A percentile compares a stretch with the other conserved stretches of the same genome.
phyloP scores from a whole-genome alignment of 73 alveolate species.

The Uronychia setigera region DNA sequence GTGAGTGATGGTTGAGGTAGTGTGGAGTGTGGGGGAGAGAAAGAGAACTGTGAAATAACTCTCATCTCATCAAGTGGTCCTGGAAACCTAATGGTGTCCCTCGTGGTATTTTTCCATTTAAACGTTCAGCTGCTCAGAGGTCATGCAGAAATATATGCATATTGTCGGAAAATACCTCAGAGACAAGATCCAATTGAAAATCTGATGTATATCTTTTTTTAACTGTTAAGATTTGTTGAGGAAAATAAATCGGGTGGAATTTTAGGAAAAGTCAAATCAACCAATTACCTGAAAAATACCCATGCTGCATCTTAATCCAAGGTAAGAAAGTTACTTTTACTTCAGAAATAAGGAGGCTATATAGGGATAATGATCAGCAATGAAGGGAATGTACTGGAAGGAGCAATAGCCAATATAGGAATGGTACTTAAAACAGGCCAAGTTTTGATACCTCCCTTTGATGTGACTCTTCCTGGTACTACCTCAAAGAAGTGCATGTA shows the following conservation, averaged over 20 bases:
- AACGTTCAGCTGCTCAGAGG: background rate
- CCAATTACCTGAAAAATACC: background rate
- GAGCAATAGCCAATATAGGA: constrained; percentile 65
- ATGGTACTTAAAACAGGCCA: constrained; percentile 41
- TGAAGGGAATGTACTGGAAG: constrained; percentile 60
- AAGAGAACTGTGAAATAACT: background rate
- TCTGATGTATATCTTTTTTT: background rate
- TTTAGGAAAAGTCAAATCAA: background rate
- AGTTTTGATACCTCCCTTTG: constrained; percentile 56
- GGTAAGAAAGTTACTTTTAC: background rate
- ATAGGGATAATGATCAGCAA: constrained; percentile 51
- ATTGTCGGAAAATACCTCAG: background rate
- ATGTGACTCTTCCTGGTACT: constrained; percentile 57
- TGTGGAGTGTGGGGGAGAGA: no score
- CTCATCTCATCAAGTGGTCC: background rate
- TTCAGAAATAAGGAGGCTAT: constrained; percentile 59
- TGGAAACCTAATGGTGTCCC: background rate
- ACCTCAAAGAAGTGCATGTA: constrained; percentile 36
- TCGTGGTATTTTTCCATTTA: background rate
- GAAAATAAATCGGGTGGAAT: background rate
- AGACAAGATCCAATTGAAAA: background rate
- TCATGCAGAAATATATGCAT: background rate
- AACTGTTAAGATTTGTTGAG: no score
- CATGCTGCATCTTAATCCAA: background rate
- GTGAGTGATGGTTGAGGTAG: no score